phyloP scores from a whole-genome alignment of 345 rosid genomes.

The Turritis glabra region DNA sequence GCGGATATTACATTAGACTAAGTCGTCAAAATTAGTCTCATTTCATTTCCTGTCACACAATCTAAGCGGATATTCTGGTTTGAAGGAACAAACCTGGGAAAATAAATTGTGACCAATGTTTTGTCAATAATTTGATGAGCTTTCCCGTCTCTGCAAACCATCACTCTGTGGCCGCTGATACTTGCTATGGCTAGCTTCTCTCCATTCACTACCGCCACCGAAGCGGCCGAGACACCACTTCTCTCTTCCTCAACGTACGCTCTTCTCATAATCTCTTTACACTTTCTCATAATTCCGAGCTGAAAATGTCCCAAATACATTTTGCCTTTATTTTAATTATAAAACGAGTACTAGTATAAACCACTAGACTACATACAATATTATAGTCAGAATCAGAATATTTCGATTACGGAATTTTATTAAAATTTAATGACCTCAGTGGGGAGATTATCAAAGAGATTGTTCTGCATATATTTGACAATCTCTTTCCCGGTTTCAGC shows the following conservation, averaged over 20 bases:
- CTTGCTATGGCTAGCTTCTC: slow-evolving; percentile 63
- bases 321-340: not conserved
- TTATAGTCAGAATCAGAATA: no score
- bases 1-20: no score
- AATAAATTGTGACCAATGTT: slow-evolving; percentile 51
- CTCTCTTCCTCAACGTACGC: slow-evolving; percentile 47
- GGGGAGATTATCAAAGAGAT: slow-evolving; percentile 50
- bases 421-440: slow-evolving; percentile 52
- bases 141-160: slow-evolving; percentile 62
- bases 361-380: not conserved
- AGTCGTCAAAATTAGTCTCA: no score
- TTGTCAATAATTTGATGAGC: slow-evolving; percentile 54
- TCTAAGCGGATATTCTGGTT: not conserved
- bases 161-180: slow-evolving; percentile 61
- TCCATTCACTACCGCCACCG: slow-evolving; percentile 66
- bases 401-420: no score
- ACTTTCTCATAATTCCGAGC: slow-evolving; percentile 52
- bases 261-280: slow-evolving; percentile 56
- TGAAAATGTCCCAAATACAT: slow-evolving; percentile 20
- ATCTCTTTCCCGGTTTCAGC: slow-evolving; percentile 50
- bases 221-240: slow-evolving; percentile 47
- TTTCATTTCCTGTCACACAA: no score
- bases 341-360: not conserved
- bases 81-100: slow-evolving; percentile 33
- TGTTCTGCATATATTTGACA: slow-evolving; percentile 57